Evolutionary conservation across 2,329 filamentous ascomycete genomes (phyloP).

Genomic region (Cryoendolithus antarcticus): DNA sequence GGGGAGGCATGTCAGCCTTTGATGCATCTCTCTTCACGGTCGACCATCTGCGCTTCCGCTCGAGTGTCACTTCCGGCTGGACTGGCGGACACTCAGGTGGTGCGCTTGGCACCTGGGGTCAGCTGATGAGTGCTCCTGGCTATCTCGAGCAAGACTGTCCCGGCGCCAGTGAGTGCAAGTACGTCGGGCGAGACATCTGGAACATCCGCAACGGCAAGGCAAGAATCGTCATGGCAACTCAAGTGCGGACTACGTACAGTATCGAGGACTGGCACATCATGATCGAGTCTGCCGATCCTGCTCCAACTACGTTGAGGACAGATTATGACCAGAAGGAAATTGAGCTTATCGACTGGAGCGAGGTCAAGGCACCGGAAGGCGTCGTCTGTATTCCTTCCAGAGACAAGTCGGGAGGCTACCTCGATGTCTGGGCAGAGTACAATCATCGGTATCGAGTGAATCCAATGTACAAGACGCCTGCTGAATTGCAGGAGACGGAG

Average conservation of each 20-base stretch:
- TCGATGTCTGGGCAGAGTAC: background rate
- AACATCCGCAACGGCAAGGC: slow-evolving; percentile 2
- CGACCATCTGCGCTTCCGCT: slow-evolving; percentile 4
- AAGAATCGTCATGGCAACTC: slow-evolving; percentile 1
- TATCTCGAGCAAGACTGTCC: slow-evolving; percentile 4
- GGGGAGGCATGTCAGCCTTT: slow-evolving; percentile 5
- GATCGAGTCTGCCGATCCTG: background rate
- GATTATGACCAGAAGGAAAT: background rate
- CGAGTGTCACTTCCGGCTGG: slow-evolving; percentile 2
- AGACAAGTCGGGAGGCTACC: background rate
- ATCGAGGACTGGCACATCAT: slow-evolving; percentile 1
- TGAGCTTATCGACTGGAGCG: slow-evolving; percentile 3
- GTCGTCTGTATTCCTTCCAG: slow-evolving; percentile 4
- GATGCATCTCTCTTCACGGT: slow-evolving; percentile 2
- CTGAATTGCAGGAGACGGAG: background rate
- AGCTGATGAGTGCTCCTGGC: slow-evolving; percentile 1
- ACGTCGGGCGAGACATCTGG: slow-evolving; percentile 5
- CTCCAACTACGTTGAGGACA: background rate
- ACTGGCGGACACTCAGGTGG: slow-evolving; percentile 3
- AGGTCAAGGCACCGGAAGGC: background rate
- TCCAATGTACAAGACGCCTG: background rate
- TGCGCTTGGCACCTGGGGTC: slow-evolving; percentile 2
- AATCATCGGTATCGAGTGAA: slow-evolving; percentile 1
- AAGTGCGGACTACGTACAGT: slow-evolving; percentile 2
- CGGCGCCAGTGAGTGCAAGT: slow-evolving; percentile 5